These are phyloP conservation scores for Triadica sebifera DNA, from an alignment of 345 rosid genomes.

Conservation along the genomic window DNA sequence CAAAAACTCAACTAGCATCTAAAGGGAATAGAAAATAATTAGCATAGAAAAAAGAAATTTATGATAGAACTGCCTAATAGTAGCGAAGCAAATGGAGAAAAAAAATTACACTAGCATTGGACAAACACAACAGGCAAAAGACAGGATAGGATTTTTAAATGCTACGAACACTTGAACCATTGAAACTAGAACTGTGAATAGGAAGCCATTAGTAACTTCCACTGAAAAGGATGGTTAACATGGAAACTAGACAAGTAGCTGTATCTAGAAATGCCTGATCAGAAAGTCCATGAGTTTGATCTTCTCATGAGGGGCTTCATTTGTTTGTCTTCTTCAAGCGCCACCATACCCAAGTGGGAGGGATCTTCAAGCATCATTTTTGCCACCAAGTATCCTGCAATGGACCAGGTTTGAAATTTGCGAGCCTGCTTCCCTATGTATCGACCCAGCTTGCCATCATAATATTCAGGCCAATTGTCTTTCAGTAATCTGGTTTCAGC, in stretches of 20 bases:
- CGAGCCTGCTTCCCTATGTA: conserved; percentile 88
- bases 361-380: conserved; percentile 98
- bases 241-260: neutral
- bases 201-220: neutral
- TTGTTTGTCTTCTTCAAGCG: conserved; percentile 85
- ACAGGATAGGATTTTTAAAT: neutral
- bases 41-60: no score
- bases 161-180: neutral
- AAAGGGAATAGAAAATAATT: no score
- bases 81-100: neutral
- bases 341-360: conserved; percentile 81
- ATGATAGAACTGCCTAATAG: no score
- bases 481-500: conserved; percentile 69
- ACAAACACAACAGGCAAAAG: neutral
- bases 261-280: neutral
- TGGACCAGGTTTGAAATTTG: conserved; percentile 84
- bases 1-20: no score
- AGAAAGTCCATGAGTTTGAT: conserved; percentile 61
- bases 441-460: conserved; percentile 89
- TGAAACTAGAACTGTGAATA: neutral
- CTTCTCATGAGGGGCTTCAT: conserved; percentile 71
- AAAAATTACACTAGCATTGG: neutral
- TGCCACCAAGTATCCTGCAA: conserved; percentile 89
- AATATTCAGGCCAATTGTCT: conserved; percentile 92
- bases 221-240: neutral